Conservation (phyloP, 768 basidiomycete species). For the Astraeus odoratus region DNA sequence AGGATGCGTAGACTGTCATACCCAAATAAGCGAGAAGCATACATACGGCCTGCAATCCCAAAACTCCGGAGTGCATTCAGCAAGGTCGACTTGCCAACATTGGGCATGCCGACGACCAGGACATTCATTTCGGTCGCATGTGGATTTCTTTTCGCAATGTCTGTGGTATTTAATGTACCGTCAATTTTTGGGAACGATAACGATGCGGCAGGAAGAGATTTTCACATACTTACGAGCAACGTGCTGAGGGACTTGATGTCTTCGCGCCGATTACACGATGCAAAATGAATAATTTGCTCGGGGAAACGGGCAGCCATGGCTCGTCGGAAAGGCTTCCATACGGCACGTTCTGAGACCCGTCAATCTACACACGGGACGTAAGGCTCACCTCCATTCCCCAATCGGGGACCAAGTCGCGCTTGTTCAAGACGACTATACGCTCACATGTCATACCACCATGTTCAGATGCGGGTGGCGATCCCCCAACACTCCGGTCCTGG, state of each 20-base stretch:
- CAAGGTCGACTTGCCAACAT: slow-evolving; percentile 94
- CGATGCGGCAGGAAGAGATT: not conserved
- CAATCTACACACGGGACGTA: not conserved
- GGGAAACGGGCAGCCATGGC: slow-evolving; percentile 70
- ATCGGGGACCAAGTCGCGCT: slow-evolving; percentile 83
- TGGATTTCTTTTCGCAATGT: slow-evolving; percentile 61
- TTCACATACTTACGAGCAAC: slow-evolving; percentile 65
- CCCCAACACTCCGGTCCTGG: slow-evolving; percentile 29
- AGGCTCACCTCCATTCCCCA: slow-evolving; percentile 76
- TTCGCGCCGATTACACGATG: slow-evolving; percentile 60
- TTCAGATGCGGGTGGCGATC: slow-evolving; percentile 7
- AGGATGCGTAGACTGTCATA: slow-evolving; percentile 1
- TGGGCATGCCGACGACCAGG: slow-evolving; percentile 96
- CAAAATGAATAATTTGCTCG: slow-evolving; percentile 60
- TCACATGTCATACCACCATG: slow-evolving; percentile 48
- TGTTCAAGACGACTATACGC: slow-evolving; percentile 87
- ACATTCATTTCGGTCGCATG: slow-evolving; percentile 78
- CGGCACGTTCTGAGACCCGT: slow-evolving; percentile 9
- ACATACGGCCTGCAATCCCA: slow-evolving; percentile 83
- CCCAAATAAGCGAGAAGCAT: slow-evolving; percentile 4
- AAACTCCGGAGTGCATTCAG: slow-evolving; percentile 84
- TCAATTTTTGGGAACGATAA: not conserved
- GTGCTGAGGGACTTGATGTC: slow-evolving; percentile 61
- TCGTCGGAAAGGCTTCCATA: slow-evolving; percentile 64
- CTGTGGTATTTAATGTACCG: slow-evolving; percentile 29